Evolutionary conservation across 306 rosid species (phyloP), one percentile per base, ranked within the genome.

Genomic region (Vachellia pachyceras): DNA sequence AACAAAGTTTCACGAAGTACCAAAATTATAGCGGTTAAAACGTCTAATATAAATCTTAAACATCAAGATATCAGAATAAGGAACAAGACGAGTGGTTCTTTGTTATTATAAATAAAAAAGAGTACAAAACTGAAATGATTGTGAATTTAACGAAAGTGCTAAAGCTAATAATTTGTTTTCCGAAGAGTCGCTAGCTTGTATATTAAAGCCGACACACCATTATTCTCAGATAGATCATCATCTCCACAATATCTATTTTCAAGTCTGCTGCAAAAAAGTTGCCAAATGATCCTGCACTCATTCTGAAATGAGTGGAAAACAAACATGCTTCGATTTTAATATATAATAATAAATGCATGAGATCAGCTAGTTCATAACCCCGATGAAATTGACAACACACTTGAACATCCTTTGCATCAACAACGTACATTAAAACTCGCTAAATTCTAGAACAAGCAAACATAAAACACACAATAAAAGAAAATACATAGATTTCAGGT

Each of bases 321-420:
- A 55, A 15, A 2, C 7, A 15, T 18, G 58, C 23, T 5, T 55
- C 13, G 33, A 55, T 3, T n/a, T 8, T 4, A n/a, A 23, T 23
- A 58, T 58, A 58, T 58, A 18, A 57, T 55, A 37, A n/a, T n/a
- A n/a, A 72, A 25, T 45, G 6, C 15, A 29, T 29, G 33, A 29
- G n/a, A n/a, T n/a, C n/a, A n/a, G n/a, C n/a, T n/a, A n/a, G 15
- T 33, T 29, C 61, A 36, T 29, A 35, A 57, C 33, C n/a, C 20
- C 35, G 33, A 50, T 42, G 10, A 18, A 18, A 33, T 36, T n/a
- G 47, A 71, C 13, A 82, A 47, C 72, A 47, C 72, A 71, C 86
- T n/a, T 20, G 36, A 67, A 50, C 37, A 14, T 39, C 73, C 44
- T 71, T 15, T 57, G 50, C 72, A 15, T 10, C 5, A 5, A 11